Conservation (phyloP, 176 grass and related monocot species). For the Triticum urartu region DNA sequence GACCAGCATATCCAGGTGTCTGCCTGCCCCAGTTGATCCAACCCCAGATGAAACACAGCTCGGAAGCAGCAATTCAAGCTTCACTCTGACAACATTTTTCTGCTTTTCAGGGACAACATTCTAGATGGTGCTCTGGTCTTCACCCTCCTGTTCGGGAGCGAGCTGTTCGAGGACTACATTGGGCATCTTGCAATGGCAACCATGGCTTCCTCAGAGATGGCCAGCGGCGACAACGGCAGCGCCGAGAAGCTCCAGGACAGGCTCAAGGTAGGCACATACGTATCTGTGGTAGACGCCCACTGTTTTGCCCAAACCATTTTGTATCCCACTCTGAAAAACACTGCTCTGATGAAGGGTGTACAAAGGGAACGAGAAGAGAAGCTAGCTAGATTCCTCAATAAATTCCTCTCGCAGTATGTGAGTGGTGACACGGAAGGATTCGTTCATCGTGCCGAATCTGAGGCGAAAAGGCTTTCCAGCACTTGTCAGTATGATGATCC, state of each 20-base stretch:
- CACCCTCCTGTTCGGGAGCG: constrained; percentile 89
- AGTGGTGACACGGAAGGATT: constrained; percentile 74
- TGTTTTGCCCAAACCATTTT: background rate
- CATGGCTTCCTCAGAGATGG: constrained; percentile 85
- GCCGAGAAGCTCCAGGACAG: constrained; percentile 92
- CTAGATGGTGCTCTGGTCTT: constrained; percentile 84
- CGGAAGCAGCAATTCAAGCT: background rate
- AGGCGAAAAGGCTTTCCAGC: constrained; percentile 76
- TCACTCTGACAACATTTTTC: background rate
- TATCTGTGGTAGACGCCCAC: too few relatives aligned
- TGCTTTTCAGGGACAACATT: constrained; percentile 76
- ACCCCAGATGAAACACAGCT: background rate
- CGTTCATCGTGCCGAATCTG: constrained; percentile 55
- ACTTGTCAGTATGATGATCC: constrained; percentile 52
- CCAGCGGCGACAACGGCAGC: constrained; percentile 54
- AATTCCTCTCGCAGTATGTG: constrained; percentile 83
- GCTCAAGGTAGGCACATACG: constrained; percentile 51
- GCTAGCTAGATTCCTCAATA: constrained; percentile 77
- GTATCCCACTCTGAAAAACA: constrained; percentile 2
- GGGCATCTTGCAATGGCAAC: constrained; percentile 87
- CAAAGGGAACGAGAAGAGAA: constrained; percentile 96
- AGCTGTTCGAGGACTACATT: constrained; percentile 95
- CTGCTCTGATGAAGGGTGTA: constrained; percentile 55
- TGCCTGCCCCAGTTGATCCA: background rate
- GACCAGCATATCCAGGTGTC: constrained; percentile 69